Percentiles rank a stretch among this genome's conserved stretches.
Evolutionary conservation across 306 rosid species (phyloP).

Genomic region (cucumber (Cucumis sativus)): DNA sequence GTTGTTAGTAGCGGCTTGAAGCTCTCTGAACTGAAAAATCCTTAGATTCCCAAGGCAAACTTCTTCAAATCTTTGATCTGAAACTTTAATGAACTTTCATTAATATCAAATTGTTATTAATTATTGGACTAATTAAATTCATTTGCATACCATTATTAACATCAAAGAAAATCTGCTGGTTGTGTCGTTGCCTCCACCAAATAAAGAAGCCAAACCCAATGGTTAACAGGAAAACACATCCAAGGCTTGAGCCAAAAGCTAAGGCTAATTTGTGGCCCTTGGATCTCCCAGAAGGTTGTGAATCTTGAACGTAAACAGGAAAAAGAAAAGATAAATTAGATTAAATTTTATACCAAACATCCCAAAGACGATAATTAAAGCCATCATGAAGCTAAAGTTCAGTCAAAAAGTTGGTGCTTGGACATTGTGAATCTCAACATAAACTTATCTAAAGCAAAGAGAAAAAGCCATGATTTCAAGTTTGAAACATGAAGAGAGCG

Average conservation of each 20-base stretch:
- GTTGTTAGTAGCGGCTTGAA: constrained; percentile 74
- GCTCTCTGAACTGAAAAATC: constrained; percentile 79
- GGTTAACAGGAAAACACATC: constrained; percentile 59
- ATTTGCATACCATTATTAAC: constrained; percentile 43
- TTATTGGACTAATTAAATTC: not conserved
- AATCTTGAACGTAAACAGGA: constrained; percentile 21
- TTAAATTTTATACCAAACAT: constrained; percentile 3
- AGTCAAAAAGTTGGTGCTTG: constrained; percentile 11
- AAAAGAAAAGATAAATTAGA: not conserved
- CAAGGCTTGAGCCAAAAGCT: constrained; percentile 75
- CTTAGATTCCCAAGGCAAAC: constrained; percentile 82
- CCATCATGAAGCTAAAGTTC: constrained; percentile 5
- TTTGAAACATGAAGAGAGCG: constrained; percentile 4
- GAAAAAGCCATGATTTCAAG: not conserved
- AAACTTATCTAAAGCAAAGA: not conserved
- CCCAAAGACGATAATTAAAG: not conserved
- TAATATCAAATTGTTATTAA: not conserved
- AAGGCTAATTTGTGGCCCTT: constrained; percentile 63
- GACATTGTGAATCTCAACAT: constrained; percentile 3
- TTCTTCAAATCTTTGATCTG: constrained; percentile 66
- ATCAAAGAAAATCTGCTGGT: constrained; percentile 84
- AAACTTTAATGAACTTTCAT: constrained; percentile 4
- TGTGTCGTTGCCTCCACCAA: constrained; percentile 82
- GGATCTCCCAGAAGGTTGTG: constrained; percentile 36
- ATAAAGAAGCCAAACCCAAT: constrained; percentile 68